Evolutionary conservation across 2,329 filamentous ascomycete genomes (phyloP).

Genomic region (Clarireedia homoeocarpa): DNA sequence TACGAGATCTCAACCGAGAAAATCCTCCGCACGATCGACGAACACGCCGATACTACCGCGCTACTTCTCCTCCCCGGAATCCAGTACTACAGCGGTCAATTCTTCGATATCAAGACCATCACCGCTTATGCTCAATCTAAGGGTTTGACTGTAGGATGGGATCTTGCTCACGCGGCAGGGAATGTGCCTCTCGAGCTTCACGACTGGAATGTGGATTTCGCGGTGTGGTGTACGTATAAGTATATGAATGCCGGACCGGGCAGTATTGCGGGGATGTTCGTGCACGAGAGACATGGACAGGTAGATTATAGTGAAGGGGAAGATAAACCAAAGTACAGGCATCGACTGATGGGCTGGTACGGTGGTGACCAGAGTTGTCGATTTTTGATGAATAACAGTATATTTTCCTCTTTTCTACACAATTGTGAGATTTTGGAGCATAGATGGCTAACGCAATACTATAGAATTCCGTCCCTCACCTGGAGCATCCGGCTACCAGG

Average conservation of each 20-base stretch:
- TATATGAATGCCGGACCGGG: slow-evolving; percentile 85
- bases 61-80: slow-evolving; percentile 77
- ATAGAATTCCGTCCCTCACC: slow-evolving; percentile 62
- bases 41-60: slow-evolving; percentile 64
- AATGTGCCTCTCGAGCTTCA: slow-evolving; percentile 75
- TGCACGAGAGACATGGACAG: slow-evolving; percentile 65
- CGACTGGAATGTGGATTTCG: slow-evolving; percentile 88
- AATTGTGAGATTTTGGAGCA: slow-evolving; percentile 10
- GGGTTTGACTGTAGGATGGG: slow-evolving; percentile 75
- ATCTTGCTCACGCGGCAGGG: slow-evolving; percentile 78
- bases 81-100: slow-evolving; percentile 87
- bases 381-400: slow-evolving; percentile 71
- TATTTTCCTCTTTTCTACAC: slow-evolving; percentile 18
- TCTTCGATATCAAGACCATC: slow-evolving; percentile 75
- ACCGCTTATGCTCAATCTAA: slow-evolving; percentile 66
- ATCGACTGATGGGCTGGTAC: slow-evolving; percentile 78
- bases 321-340: slow-evolving; percentile 45
- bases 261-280: slow-evolving; percentile 70
- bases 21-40: slow-evolving; percentile 66
- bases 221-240: slow-evolving; percentile 91
- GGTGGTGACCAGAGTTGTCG: slow-evolving; percentile 68
- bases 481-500: slow-evolving; percentile 74
- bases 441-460: slow-evolving; percentile 13
- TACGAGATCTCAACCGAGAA: slow-evolving; percentile 62
- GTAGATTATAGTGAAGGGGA: slow-evolving; percentile 38